Conservation (phyloP, 345 rosid genomes). For the Lumnitzera racemosa region DNA sequence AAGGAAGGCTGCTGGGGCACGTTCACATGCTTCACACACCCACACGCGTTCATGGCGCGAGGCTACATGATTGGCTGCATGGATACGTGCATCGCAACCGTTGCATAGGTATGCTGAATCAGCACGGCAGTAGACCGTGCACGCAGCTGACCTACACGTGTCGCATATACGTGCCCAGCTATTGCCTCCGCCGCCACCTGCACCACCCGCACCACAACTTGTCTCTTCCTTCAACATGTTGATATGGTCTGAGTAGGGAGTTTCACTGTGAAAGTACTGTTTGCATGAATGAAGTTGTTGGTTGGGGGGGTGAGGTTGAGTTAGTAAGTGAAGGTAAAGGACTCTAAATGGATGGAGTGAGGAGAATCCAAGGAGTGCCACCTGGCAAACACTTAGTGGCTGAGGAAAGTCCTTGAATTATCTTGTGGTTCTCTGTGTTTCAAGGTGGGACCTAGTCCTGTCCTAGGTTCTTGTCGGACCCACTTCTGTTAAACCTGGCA, state of each 20-base stretch:
- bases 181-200: constrained; percentile 16
- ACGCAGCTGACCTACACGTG: constrained; percentile 63
- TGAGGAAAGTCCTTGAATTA: constrained; percentile 21
- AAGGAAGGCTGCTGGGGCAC: constrained; percentile 75
- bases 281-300: background rate
- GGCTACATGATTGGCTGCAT: constrained; percentile 73
- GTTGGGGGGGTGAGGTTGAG: constrained; percentile 7
- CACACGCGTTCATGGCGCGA: constrained; percentile 85
- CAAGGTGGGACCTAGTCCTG: constrained; percentile 17
- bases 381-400: constrained; percentile 46
- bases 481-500: constrained; percentile 8
- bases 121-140: constrained; percentile 76
- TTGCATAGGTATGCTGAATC: constrained; percentile 73
- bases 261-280: too few relatives aligned
- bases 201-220: constrained; percentile 6
- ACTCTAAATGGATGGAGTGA: constrained; percentile 14
- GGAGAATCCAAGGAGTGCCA: constrained; percentile 31
- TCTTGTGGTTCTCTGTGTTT: constrained; percentile 48
- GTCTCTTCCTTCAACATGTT: constrained; percentile 62
- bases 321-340: constrained; percentile 16
- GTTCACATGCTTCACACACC: constrained; percentile 78
- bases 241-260: too few relatives aligned
- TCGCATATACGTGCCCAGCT: constrained; percentile 66
- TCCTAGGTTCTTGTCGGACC: constrained; percentile 8
- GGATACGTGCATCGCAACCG: constrained; percentile 59